Percentiles rank a stretch among this genome's conserved stretches.
These are phyloP conservation scores for Tuber umbilicatum DNA, from an alignment of 495 filamentous ascomycete genomes.

Conservation along the genomic window DNA sequence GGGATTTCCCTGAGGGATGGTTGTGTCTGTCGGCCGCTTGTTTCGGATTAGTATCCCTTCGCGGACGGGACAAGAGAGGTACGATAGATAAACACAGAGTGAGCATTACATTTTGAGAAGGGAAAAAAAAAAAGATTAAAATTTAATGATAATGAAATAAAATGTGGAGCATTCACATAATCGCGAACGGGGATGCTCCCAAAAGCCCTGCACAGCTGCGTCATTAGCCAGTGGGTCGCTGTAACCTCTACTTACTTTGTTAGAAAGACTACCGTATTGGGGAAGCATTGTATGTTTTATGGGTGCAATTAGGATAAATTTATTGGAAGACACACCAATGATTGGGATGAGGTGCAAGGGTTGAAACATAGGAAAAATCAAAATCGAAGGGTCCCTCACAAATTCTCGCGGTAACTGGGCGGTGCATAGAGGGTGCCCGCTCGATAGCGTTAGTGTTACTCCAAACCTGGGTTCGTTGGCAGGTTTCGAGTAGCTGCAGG, in stretches of 20 bases:
- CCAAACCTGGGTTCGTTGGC: slow-evolving; percentile 18
- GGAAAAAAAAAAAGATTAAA: neutral
- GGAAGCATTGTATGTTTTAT: too few relatives aligned
- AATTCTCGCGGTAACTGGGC: slow-evolving; percentile 11
- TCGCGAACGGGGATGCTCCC: slow-evolving; percentile 14
- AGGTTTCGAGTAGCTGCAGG: slow-evolving; percentile 20
- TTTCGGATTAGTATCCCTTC: slow-evolving; percentile 26
- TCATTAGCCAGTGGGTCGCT: slow-evolving; percentile 13
- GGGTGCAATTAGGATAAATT: too few relatives aligned
- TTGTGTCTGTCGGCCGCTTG: slow-evolving; percentile 14
- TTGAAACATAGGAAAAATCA: slow-evolving; percentile 3
- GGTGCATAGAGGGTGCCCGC: neutral
- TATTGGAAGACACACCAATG: slow-evolving; percentile 1
- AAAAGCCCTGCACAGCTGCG: slow-evolving; percentile 22
- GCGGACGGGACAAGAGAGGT: slow-evolving; percentile 11
- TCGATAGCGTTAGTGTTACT: slow-evolving; percentile 16
- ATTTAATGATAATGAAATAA: slow-evolving; percentile 9
- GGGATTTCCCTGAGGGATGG: slow-evolving; percentile 10
- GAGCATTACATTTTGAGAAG: neutral
- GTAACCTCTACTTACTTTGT: neutral
- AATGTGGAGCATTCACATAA: slow-evolving; percentile 30
- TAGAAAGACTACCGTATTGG: neutral
- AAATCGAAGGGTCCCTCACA: slow-evolving; percentile 19
- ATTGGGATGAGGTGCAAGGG: slow-evolving; percentile 9
- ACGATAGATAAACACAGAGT: neutral